These are phyloP conservation scores for Penicillium ochrochloron DNA, from an alignment of 495 filamentous ascomycete species.

Conservation along the genomic window DNA sequence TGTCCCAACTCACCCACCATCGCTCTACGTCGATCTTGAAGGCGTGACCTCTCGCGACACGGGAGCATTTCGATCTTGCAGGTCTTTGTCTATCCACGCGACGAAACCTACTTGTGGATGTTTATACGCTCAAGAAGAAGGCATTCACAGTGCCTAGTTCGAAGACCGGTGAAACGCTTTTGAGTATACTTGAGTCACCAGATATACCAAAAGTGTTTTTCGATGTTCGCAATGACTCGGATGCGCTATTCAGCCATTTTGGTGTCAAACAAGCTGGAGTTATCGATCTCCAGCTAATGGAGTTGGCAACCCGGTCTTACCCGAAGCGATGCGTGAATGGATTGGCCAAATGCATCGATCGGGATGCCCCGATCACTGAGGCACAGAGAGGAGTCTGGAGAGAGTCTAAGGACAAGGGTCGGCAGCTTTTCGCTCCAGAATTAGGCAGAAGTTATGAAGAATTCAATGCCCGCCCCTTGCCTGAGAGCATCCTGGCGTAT, in stretches of 20 bases:
- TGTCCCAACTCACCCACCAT: background rate
- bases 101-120: slow-evolving; percentile 53
- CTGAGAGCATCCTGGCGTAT: background rate
- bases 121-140: slow-evolving; percentile 45
- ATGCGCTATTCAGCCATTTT: slow-evolving; percentile 56
- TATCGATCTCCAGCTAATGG: slow-evolving; percentile 62
- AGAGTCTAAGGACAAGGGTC: background rate
- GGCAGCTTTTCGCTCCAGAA: slow-evolving; percentile 1
- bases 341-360: slow-evolving; percentile 52
- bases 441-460: background rate
- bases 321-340: slow-evolving; percentile 37
- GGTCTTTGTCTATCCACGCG: slow-evolving; percentile 33
- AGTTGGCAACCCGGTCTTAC: slow-evolving; percentile 43
- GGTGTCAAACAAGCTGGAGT: slow-evolving; percentile 44
- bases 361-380: slow-evolving; percentile 20
- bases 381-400: background rate
- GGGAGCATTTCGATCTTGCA: slow-evolving; percentile 57
- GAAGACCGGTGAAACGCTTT: slow-evolving; percentile 44
- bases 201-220: slow-evolving; percentile 42
- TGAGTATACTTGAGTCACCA: slow-evolving; percentile 52
- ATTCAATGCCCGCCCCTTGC: background rate
- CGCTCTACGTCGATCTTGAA: slow-evolving; percentile 61
- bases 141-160: slow-evolving; percentile 48
- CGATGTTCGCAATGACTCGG: slow-evolving; percentile 54
- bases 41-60: slow-evolving; percentile 52